Percentiles rank a stretch among this genome's conserved stretches.
These are phyloP conservation scores for Evansstolkia leycettana DNA, from an alignment of 495 filamentous ascomycete genomes.

Conservation along the genomic window DNA sequence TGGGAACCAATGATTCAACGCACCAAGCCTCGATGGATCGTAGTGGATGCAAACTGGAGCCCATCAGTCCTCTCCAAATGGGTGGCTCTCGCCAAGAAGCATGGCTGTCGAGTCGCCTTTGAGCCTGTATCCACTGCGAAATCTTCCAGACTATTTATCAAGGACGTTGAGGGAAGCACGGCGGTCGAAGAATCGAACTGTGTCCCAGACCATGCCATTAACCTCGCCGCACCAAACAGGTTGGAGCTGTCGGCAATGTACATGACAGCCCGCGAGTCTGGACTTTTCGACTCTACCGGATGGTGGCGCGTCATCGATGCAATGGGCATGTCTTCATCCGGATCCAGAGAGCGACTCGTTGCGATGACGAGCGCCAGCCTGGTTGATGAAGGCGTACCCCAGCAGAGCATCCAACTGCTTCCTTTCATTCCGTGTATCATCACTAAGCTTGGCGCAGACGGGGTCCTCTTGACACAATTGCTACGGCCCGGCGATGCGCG, in stretches of 20 bases:
- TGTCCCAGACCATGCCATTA: conserved; percentile 50
- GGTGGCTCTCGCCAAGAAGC: conserved; percentile 42
- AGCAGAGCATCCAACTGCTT: conserved; percentile 72
- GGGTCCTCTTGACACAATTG: conserved; percentile 67
- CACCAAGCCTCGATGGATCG: conserved; percentile 55
- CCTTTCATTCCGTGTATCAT: conserved; percentile 77
- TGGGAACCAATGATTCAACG: conserved; percentile 48
- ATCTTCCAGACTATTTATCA: conserved; percentile 52
- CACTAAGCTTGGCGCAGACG: conserved; percentile 68
- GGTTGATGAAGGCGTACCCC: conserved; percentile 71
- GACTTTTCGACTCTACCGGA: conserved; percentile 47
- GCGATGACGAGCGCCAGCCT: conserved; percentile 44
- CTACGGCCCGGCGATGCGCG: conserved; percentile 50
- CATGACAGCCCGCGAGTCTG: conserved; percentile 43
- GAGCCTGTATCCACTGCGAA: conserved; percentile 88
- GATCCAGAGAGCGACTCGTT: conserved; percentile 52
- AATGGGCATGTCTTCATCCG: conserved; percentile 46
- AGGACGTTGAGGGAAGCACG: conserved; percentile 8
- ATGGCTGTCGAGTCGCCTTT: conserved; percentile 53
- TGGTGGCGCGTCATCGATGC: conserved; percentile 77
- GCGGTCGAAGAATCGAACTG: conserved; percentile 22
- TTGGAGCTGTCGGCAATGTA: conserved; percentile 73
- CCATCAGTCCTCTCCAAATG: conserved; percentile 47
- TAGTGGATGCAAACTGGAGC: conserved; percentile 77
- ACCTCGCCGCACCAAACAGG: conserved; percentile 71